Evolutionary conservation across 345 rosid genomes (phyloP).

Genomic region (Turnera subulata): DNA sequence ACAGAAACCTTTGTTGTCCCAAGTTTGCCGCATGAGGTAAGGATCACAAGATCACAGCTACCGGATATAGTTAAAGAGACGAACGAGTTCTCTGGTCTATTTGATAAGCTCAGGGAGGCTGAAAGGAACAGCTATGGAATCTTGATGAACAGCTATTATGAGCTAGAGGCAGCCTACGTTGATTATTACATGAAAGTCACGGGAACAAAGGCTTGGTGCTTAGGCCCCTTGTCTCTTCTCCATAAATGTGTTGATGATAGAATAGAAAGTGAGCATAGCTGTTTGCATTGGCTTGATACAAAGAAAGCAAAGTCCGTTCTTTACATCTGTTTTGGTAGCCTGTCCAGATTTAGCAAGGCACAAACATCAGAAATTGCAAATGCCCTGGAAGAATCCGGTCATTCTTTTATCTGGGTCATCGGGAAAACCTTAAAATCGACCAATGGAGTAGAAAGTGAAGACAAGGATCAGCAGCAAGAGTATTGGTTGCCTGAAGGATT

Average conservation of each 20-base stretch:
- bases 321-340: conserved; percentile 28
- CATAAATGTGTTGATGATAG: conserved; percentile 16
- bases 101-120: conserved; percentile 26
- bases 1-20: conserved; percentile 18
- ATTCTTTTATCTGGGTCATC: conserved; percentile 23
- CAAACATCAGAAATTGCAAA: conserved; percentile 18
- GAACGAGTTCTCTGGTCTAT: conserved; percentile 25
- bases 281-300: conserved; percentile 30
- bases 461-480: conserved; percentile 3
- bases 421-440: conserved; percentile 14
- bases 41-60: conserved; percentile 26
- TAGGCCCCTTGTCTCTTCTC: conserved; percentile 29
- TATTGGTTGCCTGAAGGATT: conserved; percentile 26
- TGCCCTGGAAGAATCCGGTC: conserved; percentile 21
- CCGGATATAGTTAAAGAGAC: conserved; percentile 28
- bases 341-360: conserved; percentile 13
- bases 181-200: conserved; percentile 25
- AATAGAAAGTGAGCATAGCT: conserved; percentile 21
- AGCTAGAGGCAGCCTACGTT: conserved; percentile 25
- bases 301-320: conserved; percentile 27
- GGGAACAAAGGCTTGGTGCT: conserved; percentile 26
- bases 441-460: neutral
- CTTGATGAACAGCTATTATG: conserved; percentile 28
- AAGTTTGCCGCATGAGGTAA: conserved; percentile 22
- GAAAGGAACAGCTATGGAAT: conserved; percentile 32